Base-by-base conservation (phyloP, 1,284 basidiomycete genomes). In the Ustilago bromivora region DNA sequence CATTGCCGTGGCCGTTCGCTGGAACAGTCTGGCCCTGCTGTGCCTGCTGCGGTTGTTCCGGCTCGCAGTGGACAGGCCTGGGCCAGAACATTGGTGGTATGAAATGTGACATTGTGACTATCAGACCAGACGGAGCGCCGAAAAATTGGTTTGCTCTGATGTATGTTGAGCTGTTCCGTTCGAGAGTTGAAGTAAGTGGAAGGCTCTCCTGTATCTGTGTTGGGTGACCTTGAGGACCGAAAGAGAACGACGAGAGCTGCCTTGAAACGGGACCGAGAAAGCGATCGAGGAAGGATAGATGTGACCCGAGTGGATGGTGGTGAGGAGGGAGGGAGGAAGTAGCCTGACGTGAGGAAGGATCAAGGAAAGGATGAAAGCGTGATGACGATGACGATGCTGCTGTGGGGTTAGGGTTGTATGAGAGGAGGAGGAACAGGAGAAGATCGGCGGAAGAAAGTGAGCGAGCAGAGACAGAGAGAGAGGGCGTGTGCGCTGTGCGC, bases 11-110 rank as follows among this genome's bases (percentile, higher is more conserved):
- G 6, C 49, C 28, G 28, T 32, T 15, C 5, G 54, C 46, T 11
- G 66, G 38, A 11, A 58, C 53, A 17, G 66, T 53, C 43, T 68
- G 56, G 0, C 28, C 9, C 41, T 59, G 65, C 47, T 52, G 43
- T 47, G 57, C 41, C 47, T 49, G 40, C 57, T 66, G 58, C 52
- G 23, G 3, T 28, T 64, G 58, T 60, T 79, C 61, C 32, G 73
- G 65, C 62, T 76, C 79, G 66, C 74, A 79, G 61, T 82, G 69
- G 8, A 81, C 51, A 4, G 76, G 71, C 41, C 23, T 61, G 12
- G 71, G 80, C 57, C 77, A 49, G 36, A 79, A 78, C 63, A 78
- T 62, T 35, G 79, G 51, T 13, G 80, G 66, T 6, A 82, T 55
- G 51, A 82, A 56, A 52, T 65, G 68, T 53, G 80, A 75, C 79